Evolutionary conservation across 2,329 filamentous ascomycete species (phyloP).

Genomic region (Coniosporium tulheliwenetii): DNA sequence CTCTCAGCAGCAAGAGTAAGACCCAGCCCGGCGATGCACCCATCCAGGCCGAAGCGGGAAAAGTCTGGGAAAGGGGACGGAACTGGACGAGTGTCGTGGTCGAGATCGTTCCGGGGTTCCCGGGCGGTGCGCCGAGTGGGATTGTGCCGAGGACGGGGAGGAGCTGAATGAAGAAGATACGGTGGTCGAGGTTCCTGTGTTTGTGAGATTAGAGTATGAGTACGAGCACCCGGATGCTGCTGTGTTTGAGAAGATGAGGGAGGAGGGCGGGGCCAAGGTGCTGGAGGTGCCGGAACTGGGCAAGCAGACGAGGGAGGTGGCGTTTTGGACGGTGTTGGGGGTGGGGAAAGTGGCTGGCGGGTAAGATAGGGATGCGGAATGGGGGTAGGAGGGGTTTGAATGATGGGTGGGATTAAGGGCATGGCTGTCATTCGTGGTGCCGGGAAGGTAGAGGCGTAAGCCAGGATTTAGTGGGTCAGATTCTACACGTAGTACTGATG

Average conservation of each 20-base stretch:
- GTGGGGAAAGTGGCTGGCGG: slow-evolving; percentile 54
- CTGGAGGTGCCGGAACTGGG: slow-evolving; percentile 21
- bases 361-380: too few species aligned
- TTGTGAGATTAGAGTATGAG: background rate
- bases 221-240: slow-evolving; percentile 1
- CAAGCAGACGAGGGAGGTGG: slow-evolving; percentile 49
- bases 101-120: slow-evolving; percentile 57
- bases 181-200: background rate
- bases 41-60: slow-evolving; percentile 67
- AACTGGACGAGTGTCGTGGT: slow-evolving; percentile 94
- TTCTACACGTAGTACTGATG: too few species aligned
- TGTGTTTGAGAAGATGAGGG: slow-evolving; percentile 10
- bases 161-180: slow-evolving; percentile 3
- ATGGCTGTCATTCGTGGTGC: too few species aligned
- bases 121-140: slow-evolving; percentile 1
- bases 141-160: slow-evolving; percentile 4
- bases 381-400: too few species aligned
- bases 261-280: slow-evolving; percentile 27
- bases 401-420: too few species aligned
- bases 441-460: too few species aligned
- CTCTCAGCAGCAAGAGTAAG: slow-evolving; percentile 12
- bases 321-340: slow-evolving; percentile 90
- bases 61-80: slow-evolving; percentile 85
- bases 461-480: too few species aligned
- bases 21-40: slow-evolving; percentile 9